These are phyloP conservation scores for Psophocarpus tetragonolobus DNA, from an alignment of 306 rosid genomes.

Conservation along the genomic window DNA sequence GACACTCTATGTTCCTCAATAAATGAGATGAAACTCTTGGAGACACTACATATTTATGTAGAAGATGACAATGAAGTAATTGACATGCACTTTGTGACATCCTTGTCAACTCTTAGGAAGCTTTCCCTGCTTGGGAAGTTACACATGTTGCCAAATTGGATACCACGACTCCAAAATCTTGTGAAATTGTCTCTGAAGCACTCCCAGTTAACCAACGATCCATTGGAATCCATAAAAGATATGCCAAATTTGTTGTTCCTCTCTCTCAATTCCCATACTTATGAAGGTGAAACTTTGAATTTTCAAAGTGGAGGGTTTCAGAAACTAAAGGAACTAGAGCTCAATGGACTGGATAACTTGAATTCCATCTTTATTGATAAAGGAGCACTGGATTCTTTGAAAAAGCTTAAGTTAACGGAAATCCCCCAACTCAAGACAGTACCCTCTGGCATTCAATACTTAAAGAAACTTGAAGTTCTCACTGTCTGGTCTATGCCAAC, in stretches of 20 bases:
- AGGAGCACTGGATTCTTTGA: background rate
- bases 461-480: background rate
- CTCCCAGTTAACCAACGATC: background rate
- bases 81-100: background rate
- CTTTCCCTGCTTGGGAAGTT: background rate
- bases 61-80: background rate
- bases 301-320: background rate
- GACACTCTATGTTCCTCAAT: background rate
- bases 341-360: accelerated
- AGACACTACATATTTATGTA: background rate
- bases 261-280: accelerated
- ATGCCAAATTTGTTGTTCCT: background rate
- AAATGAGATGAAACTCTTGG: background rate
- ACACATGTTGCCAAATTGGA: background rate
- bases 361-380: background rate
- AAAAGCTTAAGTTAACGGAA: accelerated
- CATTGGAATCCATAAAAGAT: background rate
- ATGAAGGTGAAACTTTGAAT: background rate
- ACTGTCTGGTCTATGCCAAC: background rate
- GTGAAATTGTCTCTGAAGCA: background rate
- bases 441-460: background rate
- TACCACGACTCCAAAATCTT: background rate
- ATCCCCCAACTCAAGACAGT: background rate
- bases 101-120: background rate
- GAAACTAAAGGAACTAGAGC: background rate